Evolutionary conservation across 768 basidiomycete genomes (phyloP).

Genomic region (Panus rudis): DNA sequence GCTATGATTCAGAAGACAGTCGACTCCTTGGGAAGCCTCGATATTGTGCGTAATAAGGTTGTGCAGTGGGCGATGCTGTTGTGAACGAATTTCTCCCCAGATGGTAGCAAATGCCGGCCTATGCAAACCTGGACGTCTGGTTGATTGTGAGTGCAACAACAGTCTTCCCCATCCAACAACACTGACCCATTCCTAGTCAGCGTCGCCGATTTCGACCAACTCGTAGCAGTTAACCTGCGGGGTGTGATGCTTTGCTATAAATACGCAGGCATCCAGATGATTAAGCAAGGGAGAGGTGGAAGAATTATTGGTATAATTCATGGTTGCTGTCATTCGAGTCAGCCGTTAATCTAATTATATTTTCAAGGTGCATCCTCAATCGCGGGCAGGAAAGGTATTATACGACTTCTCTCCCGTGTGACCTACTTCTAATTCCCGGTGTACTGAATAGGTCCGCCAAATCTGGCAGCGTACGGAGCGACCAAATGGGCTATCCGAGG

Average conservation of each 20-base stretch:
- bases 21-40: conserved; percentile 33
- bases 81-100: conserved; percentile 3
- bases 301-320: conserved; percentile 30
- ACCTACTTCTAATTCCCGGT: background rate
- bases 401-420: background rate
- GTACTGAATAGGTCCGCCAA: background rate
- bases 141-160: conserved; percentile 8
- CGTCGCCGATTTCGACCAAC: conserved; percentile 27
- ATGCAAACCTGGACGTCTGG: conserved; percentile 1
- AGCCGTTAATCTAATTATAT: background rate
- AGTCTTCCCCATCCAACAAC: background rate
- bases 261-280: conserved; percentile 33
- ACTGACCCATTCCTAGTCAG: conserved; percentile 8
- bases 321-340: background rate
- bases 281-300: conserved; percentile 34
- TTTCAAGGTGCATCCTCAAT: conserved; percentile 15
- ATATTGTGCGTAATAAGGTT: conserved; percentile 33
- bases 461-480: conserved; percentile 16
- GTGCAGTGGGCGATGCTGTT: background rate
- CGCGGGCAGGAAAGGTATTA: conserved; percentile 16
- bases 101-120: conserved; percentile 24
- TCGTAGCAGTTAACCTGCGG: conserved; percentile 31
- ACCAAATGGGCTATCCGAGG: conserved; percentile 25
- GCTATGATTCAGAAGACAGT: conserved; percentile 14
- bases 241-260: conserved; percentile 37